These are phyloP conservation scores for Vigna mungo DNA, from an alignment of 306 rosid genomes.

Conservation along the genomic window DNA sequence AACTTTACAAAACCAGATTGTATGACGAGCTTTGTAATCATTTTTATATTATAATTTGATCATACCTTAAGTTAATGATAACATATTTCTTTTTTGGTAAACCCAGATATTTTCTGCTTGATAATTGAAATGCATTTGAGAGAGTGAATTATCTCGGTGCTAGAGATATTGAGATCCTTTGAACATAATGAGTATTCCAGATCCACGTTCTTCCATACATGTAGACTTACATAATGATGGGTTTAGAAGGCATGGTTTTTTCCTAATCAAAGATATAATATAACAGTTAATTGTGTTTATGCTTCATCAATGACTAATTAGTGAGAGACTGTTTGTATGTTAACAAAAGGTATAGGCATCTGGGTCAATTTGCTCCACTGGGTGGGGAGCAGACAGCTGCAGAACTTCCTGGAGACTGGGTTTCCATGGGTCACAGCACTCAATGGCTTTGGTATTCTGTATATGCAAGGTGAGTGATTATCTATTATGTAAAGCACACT, in stretches of 20 bases:
- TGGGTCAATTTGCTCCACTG: slow-evolving; percentile 93
- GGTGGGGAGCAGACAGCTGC: slow-evolving; percentile 97
- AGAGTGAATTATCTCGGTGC: too few species aligned
- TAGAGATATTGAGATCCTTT: too few species aligned
- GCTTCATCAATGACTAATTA: slow-evolving; percentile 29
- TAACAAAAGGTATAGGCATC: slow-evolving; percentile 81
- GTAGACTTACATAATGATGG: too few species aligned
- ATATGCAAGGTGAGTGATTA: slow-evolving; percentile 76
- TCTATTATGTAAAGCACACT: slow-evolving; percentile 15
- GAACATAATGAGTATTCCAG: too few species aligned
- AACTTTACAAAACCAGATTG: too few species aligned
- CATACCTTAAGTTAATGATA: not conserved
- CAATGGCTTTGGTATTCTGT: slow-evolving; percentile 99
- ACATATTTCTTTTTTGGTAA: not conserved
- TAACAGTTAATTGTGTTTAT: slow-evolving; percentile 8
- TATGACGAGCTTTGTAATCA: too few species aligned
- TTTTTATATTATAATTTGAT: too few species aligned
- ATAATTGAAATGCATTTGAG: too few species aligned
- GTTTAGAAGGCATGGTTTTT: too few species aligned
- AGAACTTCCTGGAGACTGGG: slow-evolving; percentile 99
- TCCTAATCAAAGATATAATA: not conserved
- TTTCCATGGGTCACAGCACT: slow-evolving; percentile 90
- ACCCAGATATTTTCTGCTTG: too few species aligned
- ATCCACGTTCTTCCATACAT: too few species aligned
- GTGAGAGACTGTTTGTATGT: slow-evolving; percentile 38